Evolutionary conservation across 257 asterid genomes (phyloP).

Genomic region (Ballota nigra): DNA sequence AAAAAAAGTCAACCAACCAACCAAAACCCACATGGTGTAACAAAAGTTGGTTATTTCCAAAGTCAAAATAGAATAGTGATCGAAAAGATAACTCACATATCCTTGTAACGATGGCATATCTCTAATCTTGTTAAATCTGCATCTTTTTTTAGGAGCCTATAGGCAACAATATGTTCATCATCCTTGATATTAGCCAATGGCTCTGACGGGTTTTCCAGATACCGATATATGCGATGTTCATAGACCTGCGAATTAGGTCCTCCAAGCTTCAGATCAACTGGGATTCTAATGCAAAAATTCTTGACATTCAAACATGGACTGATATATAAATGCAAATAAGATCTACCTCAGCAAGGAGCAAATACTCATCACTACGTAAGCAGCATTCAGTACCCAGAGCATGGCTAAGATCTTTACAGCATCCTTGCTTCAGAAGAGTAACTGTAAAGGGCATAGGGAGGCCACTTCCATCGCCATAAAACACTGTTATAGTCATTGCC

Average conservation of each 20-base stretch:
- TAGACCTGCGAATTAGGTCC: slow-evolving; percentile 56
- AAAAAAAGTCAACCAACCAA: background rate
- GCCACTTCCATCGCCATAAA: slow-evolving; percentile 81
- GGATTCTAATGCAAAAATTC: slow-evolving; percentile 6
- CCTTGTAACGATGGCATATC: slow-evolving; percentile 71
- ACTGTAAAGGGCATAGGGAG: slow-evolving; percentile 95
- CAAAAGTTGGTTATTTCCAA: background rate
- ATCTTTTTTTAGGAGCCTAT: slow-evolving; percentile 68
- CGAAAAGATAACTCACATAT: slow-evolving; percentile 50
- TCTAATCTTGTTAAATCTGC: slow-evolving; percentile 63
- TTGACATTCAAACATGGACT: background rate
- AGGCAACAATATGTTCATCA: slow-evolving; percentile 90
- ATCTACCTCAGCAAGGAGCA: slow-evolving; percentile 90
- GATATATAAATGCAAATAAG: slow-evolving; percentile 3
- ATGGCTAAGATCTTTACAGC: slow-evolving; percentile 74
- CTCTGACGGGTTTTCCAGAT: slow-evolving; percentile 81
- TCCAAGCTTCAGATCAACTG: slow-evolving; percentile 22
- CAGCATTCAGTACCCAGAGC: slow-evolving; percentile 69
- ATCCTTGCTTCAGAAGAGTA: slow-evolving; percentile 73
- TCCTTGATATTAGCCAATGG: slow-evolving; percentile 65
- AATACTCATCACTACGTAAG: slow-evolving; percentile 65
- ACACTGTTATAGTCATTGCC: slow-evolving; percentile 72
- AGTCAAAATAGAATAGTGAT: background rate
- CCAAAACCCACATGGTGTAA: background rate
- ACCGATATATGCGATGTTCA: slow-evolving; percentile 71